Percentiles rank a stretch among this genome's conserved stretches.
phyloP scores from a whole-genome alignment of 805 yeast species.

The Hanseniaspora mollemarum region DNA sequence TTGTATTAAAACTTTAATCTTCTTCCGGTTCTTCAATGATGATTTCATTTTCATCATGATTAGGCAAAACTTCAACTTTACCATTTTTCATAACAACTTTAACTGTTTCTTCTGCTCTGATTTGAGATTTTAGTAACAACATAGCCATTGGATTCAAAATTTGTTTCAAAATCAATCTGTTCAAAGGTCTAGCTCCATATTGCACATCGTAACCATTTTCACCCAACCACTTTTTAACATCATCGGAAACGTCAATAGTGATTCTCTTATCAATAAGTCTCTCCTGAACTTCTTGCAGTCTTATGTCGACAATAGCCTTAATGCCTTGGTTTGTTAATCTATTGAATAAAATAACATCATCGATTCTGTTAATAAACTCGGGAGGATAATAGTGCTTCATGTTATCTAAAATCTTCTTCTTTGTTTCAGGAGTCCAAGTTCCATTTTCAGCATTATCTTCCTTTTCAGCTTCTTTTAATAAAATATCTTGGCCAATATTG shows the following conservation, averaged over 20 bases:
- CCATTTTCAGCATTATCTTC: constrained; percentile 41
- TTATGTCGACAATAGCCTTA: constrained; percentile 69
- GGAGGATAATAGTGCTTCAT: constrained; percentile 77
- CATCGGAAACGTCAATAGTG: constrained; percentile 41
- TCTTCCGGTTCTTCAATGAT: constrained; percentile 17
- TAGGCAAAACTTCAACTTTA: constrained; percentile 37
- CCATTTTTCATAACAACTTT: constrained; percentile 38
- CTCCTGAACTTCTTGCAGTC: constrained; percentile 69
- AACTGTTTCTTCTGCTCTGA: constrained; percentile 48
- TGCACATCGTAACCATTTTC: constrained; percentile 80
- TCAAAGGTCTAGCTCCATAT: constrained; percentile 94
- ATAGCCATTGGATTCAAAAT: constrained; percentile 84
- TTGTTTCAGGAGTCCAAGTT: constrained; percentile 42
- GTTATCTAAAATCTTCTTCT: constrained; percentile 49
- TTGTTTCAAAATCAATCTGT: constrained; percentile 72
- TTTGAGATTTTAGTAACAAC: constrained; percentile 65
- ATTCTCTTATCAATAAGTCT: constrained; percentile 73
- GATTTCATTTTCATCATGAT: constrained; percentile 33
- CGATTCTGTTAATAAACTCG: constrained; percentile 87
- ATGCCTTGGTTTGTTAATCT: constrained; percentile 69
- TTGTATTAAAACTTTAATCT: not conserved
- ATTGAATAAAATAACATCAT: constrained; percentile 87
- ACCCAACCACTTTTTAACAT: constrained; percentile 67
- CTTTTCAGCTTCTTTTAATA: constrained; percentile 48
- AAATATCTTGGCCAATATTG: constrained; percentile 85